Percentiles rank a stretch among this genome's conserved stretches.
These are phyloP conservation scores for Afroboletus lepidellus DNA, from an alignment of 1,284 basidiomycete genomes.

Conservation along the genomic window DNA sequence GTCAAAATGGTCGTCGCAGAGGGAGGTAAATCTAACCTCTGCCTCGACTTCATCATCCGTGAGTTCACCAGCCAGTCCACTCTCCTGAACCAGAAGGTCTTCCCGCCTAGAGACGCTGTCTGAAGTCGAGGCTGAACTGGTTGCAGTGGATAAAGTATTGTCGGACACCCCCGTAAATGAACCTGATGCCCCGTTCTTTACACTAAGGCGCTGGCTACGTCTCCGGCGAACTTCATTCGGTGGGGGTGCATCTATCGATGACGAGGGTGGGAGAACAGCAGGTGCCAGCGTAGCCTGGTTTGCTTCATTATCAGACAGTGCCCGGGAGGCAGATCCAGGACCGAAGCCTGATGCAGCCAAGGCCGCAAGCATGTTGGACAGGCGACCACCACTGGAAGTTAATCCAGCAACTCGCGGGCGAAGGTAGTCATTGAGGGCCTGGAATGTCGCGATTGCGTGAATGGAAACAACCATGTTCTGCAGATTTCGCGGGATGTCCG, in stretches of 20 bases:
- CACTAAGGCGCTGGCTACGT: constrained; percentile 81
- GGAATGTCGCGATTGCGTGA: constrained; percentile 95
- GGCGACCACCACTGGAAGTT: constrained; percentile 57
- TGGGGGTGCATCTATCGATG: constrained; percentile 27
- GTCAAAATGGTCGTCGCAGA: constrained; percentile 1
- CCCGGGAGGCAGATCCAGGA: constrained; percentile 35
- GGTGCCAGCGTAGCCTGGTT: constrained; percentile 27
- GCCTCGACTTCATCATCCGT: constrained; percentile 82
- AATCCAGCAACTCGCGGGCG: constrained; percentile 86
- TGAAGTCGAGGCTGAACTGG: constrained; percentile 16
- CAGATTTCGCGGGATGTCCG: constrained; percentile 81
- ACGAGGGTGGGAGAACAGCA: constrained; percentile 29
- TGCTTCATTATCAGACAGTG: constrained; percentile 23
- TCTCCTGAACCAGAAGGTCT: constrained; percentile 60
- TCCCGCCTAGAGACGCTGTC: constrained; percentile 33
- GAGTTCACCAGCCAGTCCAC: constrained; percentile 66
- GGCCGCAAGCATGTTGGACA: constrained; percentile 90
- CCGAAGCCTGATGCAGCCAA: constrained; percentile 77
- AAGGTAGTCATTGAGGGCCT: constrained; percentile 92
- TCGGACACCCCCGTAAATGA: constrained; percentile 22
- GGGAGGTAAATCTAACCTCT: constrained; percentile 40
- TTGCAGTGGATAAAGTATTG: constrained; percentile 24
- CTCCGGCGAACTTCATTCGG: constrained; percentile 54
- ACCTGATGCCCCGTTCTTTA: constrained; percentile 48
- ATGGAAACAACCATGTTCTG: constrained; percentile 93